These are phyloP conservation scores for Plenodomus tracheiphilus DNA, from an alignment of 2,329 filamentous ascomycete species.

Conservation along the genomic window DNA sequence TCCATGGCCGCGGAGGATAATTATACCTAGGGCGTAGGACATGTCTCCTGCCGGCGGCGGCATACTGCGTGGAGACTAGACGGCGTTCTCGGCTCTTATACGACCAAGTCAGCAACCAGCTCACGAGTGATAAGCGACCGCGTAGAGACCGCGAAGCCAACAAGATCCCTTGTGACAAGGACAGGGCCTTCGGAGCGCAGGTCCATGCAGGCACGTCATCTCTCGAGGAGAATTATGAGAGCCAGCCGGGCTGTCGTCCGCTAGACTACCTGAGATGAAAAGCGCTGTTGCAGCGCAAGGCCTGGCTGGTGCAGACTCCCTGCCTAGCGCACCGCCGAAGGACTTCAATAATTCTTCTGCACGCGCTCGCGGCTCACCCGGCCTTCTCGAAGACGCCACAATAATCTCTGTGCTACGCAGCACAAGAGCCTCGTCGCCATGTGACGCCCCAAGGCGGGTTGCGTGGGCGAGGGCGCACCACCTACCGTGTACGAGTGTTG, in stretches of 20 bases:
- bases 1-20: neutral
- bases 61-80: neutral
- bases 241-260: constrained; percentile 19
- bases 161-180: neutral
- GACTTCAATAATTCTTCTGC: constrained; percentile 24
- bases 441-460: constrained; percentile 1
- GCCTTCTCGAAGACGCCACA: constrained; percentile 38
- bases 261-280: constrained; percentile 1
- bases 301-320: constrained; percentile 9
- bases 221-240: constrained; percentile 31
- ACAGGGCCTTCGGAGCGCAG: constrained; percentile 13
- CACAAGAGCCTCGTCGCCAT: constrained; percentile 13
- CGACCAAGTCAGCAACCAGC: constrained; percentile 3
- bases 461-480: constrained; percentile 4
- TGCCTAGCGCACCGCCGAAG: constrained; percentile 23
- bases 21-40: neutral
- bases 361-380: constrained; percentile 17
- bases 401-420: constrained; percentile 19
- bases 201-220: constrained; percentile 34
- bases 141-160: constrained; percentile 1
- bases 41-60: neutral
- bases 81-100: constrained; percentile 1
- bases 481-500: too few species aligned
- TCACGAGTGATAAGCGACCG: constrained; percentile 4
- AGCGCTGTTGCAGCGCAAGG: too few species aligned